Evolutionary conservation across 1,139 yeast species (phyloP).

Genomic region (Taiozyma sp.): DNA sequence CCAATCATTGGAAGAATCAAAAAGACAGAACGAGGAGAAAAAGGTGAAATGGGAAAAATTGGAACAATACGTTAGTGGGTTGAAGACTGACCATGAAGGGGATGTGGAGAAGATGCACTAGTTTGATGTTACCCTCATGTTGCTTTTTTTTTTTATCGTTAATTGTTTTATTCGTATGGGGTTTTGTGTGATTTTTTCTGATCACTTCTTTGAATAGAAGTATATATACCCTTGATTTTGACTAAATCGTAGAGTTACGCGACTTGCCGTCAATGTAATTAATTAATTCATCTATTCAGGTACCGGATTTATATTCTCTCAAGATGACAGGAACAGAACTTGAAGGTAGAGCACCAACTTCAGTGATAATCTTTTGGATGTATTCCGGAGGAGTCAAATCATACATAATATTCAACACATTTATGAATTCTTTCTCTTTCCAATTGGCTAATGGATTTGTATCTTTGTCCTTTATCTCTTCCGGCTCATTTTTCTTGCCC

Average conservation of each 20-base stretch:
- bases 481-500: constrained; percentile 17
- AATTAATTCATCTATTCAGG: background rate
- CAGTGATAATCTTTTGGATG: constrained; percentile 92
- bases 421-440: constrained; percentile 58
- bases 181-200: background rate
- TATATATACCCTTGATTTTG: background rate
- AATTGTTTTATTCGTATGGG: background rate
- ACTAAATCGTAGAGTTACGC: background rate
- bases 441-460: constrained; percentile 50
- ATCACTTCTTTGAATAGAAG: background rate
- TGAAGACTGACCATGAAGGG: constrained; percentile 2
- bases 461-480: constrained; percentile 19
- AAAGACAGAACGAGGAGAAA: constrained; percentile 50
- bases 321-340: constrained; percentile 95
- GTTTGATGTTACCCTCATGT: background rate
- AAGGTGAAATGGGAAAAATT: constrained; percentile 72
- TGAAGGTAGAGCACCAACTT: constrained; percentile 93
- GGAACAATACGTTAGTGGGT: constrained; percentile 49
- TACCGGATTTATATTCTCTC: constrained; percentile 65
- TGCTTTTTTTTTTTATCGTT: background rate
- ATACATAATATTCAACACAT: constrained; percentile 79
- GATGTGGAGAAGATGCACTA: background rate
- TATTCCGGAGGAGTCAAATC: constrained; percentile 94
- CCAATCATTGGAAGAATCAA: constrained; percentile 64
- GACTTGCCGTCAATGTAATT: background rate